Conservation (phyloP, 176 grass and related monocot species). For the Carex pumila region DNA sequence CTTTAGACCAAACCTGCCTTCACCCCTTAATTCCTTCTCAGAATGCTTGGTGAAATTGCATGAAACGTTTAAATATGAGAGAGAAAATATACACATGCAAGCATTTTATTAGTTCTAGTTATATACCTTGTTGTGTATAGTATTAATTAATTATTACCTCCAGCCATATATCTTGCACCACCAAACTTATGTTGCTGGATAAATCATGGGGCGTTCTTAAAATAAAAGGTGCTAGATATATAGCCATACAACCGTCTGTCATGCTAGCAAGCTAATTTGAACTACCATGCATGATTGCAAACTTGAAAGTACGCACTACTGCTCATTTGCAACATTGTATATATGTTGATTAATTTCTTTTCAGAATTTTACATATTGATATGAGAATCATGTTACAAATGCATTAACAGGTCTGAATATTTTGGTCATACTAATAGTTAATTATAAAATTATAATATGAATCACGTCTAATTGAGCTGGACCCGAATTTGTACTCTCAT, state of each 20-base stretch:
- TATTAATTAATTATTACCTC: not conserved
- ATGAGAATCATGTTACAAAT: too few species aligned
- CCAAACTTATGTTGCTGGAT: not conserved
- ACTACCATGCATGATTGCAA: not conserved
- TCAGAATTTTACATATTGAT: too few species aligned
- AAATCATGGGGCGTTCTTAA: not conserved
- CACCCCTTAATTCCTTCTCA: not conserved
- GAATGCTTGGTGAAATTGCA: constrained; percentile 13
- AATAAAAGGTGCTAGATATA: not conserved
- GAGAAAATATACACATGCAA: not conserved
- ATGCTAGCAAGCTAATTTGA: not conserved
- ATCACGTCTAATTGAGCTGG: too few species aligned
- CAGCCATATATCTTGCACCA: not conserved
- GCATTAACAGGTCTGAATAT: too few species aligned
- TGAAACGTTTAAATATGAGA: constrained; percentile 14
- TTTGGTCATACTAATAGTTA: too few species aligned
- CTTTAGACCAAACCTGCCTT: not conserved
- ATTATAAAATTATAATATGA: too few species aligned
- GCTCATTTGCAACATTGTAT: too few species aligned
- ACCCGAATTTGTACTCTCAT: too few species aligned
- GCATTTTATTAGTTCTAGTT: not conserved
- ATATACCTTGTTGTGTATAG: not conserved
- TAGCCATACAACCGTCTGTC: not conserved
- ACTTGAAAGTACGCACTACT: too few species aligned
- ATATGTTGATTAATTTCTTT: too few species aligned